Percentiles rank a stretch among this genome's conserved stretches.
These are phyloP conservation scores for Aureobasidium sp. DNA, from an alignment of 2,329 filamentous ascomycete genomes.

Conservation along the genomic window DNA sequence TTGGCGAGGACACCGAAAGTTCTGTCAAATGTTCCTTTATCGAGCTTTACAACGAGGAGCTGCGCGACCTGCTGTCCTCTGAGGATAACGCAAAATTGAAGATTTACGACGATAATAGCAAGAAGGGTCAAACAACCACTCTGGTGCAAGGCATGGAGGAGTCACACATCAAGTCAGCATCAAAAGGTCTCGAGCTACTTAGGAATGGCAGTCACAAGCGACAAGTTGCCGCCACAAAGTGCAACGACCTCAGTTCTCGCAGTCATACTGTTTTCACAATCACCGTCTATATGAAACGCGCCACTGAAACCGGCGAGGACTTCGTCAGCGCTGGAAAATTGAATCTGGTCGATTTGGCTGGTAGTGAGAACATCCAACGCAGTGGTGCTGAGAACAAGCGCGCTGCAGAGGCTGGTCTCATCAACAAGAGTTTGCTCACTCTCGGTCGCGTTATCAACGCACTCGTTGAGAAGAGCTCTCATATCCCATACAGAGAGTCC, in stretches of 20 bases:
- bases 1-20: constrained; percentile 73
- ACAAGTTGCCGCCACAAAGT: constrained; percentile 99
- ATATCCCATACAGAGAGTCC: constrained; percentile 91
- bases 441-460: constrained; percentile 96
- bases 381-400: constrained; percentile 98
- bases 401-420: constrained; percentile 87
- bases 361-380: constrained; percentile 94
- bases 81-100: constrained; percentile 86
- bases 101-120: constrained; percentile 85
- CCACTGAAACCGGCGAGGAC: constrained; percentile 77
- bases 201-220: constrained; percentile 86
- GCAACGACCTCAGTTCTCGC: constrained; percentile 93
- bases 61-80: constrained; percentile 75
- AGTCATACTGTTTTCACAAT: constrained; percentile 98
- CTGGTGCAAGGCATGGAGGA: constrained; percentile 98
- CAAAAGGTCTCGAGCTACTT: constrained; percentile 79
- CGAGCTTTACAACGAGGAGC: constrained; percentile 95
- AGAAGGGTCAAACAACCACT: constrained; percentile 76
- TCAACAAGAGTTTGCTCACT: constrained; percentile 95
- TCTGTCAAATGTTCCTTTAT: constrained; percentile 98
- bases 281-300: constrained; percentile 80
- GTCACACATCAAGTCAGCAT: constrained; percentile 77
- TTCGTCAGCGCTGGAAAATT: constrained; percentile 87
- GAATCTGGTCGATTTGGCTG: constrained; percentile 92
- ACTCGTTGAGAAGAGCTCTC: constrained; percentile 77